These are phyloP conservation scores for Plenodomus biglobosus DNA, from an alignment of 2,329 filamentous ascomycete species.

Conservation along the genomic window DNA sequence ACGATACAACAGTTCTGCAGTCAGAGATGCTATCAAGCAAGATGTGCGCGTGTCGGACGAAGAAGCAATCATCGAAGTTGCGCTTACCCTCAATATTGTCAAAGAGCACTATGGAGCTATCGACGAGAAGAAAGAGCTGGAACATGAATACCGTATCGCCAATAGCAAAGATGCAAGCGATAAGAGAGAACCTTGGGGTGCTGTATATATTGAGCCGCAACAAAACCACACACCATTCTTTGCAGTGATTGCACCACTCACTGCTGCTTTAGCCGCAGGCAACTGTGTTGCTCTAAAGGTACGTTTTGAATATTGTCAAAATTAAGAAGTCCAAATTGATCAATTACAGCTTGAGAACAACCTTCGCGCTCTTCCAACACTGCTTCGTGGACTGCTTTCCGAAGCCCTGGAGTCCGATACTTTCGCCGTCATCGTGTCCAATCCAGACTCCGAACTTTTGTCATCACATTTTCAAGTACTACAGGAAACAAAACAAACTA, in stretches of 20 bases:
- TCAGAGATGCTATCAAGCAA: conserved; percentile 47
- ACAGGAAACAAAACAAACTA: conserved; percentile 26
- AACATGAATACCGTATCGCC: conserved; percentile 49
- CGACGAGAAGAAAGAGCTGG: conserved; percentile 42
- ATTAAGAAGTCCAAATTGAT: not conserved
- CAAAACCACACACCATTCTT: conserved; percentile 53
- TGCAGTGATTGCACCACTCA: conserved; percentile 35
- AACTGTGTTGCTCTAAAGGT: conserved; percentile 57
- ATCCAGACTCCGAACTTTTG: conserved; percentile 30
- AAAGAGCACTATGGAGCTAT: conserved; percentile 46
- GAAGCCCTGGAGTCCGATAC: conserved; percentile 52
- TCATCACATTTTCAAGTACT: conserved; percentile 34
- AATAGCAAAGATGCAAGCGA: conserved; percentile 44
- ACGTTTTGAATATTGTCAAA: conserved; percentile 4
- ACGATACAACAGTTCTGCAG: conserved; percentile 36
- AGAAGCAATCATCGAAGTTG: conserved; percentile 49
- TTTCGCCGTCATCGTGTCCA: conserved; percentile 48
- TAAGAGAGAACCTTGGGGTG: conserved; percentile 42
- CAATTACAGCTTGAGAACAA: conserved; percentile 45
- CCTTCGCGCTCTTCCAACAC: conserved; percentile 37
- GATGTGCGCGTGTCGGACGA: conserved; percentile 42
- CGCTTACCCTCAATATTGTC: conserved; percentile 45
- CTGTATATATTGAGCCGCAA: conserved; percentile 54
- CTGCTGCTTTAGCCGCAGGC: conserved; percentile 53
- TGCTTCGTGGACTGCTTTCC: conserved; percentile 45